phyloP scores from a whole-genome alignment of 2,329 filamentous ascomycete species.

The Chaetomiaceae sp. region DNA sequence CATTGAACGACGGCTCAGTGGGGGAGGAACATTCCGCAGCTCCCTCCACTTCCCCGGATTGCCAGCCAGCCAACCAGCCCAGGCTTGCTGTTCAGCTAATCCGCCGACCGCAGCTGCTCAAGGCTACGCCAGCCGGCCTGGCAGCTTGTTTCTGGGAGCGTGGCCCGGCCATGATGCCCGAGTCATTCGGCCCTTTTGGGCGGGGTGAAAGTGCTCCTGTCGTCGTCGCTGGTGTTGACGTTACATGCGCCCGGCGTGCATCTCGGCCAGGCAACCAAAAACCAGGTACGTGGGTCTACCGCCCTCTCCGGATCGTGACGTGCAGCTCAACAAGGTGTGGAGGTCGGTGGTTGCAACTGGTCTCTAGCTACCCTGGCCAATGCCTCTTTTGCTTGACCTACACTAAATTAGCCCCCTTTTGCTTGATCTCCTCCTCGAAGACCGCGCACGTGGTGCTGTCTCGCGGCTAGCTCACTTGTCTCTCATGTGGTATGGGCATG shows the following conservation, averaged over 20 bases:
- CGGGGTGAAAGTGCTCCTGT: neutral
- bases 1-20: neutral
- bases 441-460: conserved; percentile 6
- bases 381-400: neutral
- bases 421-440: no score
- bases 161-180: neutral
- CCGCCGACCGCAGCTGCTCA: neutral
- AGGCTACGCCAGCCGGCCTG: conserved; percentile 1
- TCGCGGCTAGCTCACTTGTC: conserved; percentile 2
- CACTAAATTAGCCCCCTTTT: no score
- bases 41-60: neutral
- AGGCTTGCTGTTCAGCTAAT: neutral
- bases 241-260: conserved; percentile 8
- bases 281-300: neutral
- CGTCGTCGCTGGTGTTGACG: neutral
- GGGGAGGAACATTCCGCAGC: conserved; percentile 1
- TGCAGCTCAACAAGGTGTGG: neutral
- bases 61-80: neutral
- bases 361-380: no score
- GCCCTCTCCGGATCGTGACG: neutral
- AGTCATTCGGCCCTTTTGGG: conserved; percentile 13
- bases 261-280: neutral
- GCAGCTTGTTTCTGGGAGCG: neutral
- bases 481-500: conserved; percentile 1
- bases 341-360: neutral